Base-by-base conservation (phyloP, 2,329 filamentous ascomycete genomes). In the Plectosphaerella sp. region DNA sequence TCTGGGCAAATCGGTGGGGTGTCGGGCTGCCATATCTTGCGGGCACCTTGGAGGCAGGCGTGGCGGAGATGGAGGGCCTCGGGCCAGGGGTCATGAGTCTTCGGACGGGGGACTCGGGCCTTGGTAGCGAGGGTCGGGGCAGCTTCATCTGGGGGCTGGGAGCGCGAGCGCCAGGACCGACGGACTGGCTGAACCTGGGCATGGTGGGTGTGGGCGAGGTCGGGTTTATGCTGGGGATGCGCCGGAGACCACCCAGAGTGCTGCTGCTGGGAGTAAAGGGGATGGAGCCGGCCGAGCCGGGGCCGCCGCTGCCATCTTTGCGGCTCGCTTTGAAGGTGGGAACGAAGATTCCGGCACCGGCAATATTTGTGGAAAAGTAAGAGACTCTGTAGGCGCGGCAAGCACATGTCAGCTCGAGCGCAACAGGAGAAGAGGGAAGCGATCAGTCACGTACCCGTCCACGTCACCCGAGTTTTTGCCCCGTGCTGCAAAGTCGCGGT, bases 381-480 rank as follows among this genome's bases (percentile, higher is more conserved):
- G 76, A 83, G 47, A 86, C 65, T 52, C 83, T 87, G 64, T 37
- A 57, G 52, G 54, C 14, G 46, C 50, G 60, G 61, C 61, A 60
- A 33, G 28, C 28, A 33, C 11, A 12, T 65, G 54, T 39, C n/a
- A 45, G 6, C 37, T 12, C 18, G 20, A 5, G n/a, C 20, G 15
- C 16, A 12, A 58, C 58, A 48, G 54, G 14, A 51, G 45, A 49
- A 42, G 58, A 53, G 47, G 56, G 48, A 18, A 24, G 39, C 35
- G 10, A 8, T 39, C 41, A 49, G 55, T 42, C 56, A 52, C 83
- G 71, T 78, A 93, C 89, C 93, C 94, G 61, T 97, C 93, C 51
- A 97, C 94, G 68, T 96, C 92, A 57, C 94, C 94, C 63, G 83
- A 95, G 66, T 99, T 99, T 77, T 99, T 99, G 35, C 94, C 94